Percentiles rank a stretch among this genome's conserved stretches.
These are phyloP conservation scores for Pezicula neosporulosa DNA, from an alignment of 2,329 filamentous ascomycete genomes.

Conservation along the genomic window DNA sequence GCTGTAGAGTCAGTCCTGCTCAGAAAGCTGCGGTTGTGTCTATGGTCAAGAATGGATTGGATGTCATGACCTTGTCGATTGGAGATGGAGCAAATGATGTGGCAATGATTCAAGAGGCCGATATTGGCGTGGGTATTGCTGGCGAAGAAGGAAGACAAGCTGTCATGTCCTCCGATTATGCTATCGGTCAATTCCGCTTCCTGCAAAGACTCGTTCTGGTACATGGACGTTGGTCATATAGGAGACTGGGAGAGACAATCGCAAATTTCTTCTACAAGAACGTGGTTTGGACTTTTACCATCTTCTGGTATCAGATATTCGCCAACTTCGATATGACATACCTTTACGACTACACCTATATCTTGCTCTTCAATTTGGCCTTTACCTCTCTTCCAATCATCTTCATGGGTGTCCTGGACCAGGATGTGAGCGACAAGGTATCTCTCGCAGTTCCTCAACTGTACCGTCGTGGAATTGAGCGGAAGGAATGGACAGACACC, in stretches of 20 bases:
- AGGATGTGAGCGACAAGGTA: conserved; percentile 92
- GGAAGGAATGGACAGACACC: conserved; percentile 89
- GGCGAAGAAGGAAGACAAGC: conserved; percentile 90
- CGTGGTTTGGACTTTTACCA: conserved; percentile 92
- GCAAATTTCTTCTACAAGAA: conserved; percentile 99
- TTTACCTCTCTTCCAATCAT: conserved; percentile 95
- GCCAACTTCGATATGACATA: conserved; percentile 96
- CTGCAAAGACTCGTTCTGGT: conserved; percentile 81
- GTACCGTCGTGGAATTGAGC: conserved; percentile 92
- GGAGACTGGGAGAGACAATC: conserved; percentile 85
- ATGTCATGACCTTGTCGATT: conserved; percentile 93
- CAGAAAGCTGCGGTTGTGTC: conserved; percentile 97
- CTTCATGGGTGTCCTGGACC: conserved; percentile 93
- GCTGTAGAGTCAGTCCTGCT: conserved; percentile 92
- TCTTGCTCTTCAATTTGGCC: conserved; percentile 91
- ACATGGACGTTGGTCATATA: conserved; percentile 95
- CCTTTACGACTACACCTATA: conserved; percentile 96
- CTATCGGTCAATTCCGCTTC: conserved; percentile 91
- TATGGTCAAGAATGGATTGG: conserved; percentile 91
- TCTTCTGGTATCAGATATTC: conserved; percentile 98
- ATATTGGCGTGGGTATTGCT: conserved; percentile 94
- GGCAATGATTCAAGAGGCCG: conserved; percentile 95
- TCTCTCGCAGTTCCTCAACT: conserved; percentile 93
- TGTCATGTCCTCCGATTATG: conserved; percentile 94
- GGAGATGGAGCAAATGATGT: conserved; percentile 95